Conservation (phyloP, 305 asterid genomes). For the Withania somnifera region DNA sequence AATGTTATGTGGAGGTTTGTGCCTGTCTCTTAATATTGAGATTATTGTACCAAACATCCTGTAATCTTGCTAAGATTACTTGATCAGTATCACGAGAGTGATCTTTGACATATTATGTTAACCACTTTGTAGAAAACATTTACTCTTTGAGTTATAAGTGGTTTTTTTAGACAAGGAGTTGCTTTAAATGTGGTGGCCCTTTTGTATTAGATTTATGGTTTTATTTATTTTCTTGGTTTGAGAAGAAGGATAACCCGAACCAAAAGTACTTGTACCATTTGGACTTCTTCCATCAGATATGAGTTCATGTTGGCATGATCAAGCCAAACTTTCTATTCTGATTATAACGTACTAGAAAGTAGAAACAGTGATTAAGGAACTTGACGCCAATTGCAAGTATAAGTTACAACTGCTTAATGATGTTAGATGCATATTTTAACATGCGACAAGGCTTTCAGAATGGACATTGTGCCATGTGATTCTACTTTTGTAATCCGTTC, state of each 20-base stretch:
- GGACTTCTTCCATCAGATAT: not conserved
- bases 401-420: not conserved
- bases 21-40: not conserved
- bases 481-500: no score
- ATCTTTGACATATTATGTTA: not conserved
- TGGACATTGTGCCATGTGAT: not conserved
- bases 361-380: not conserved
- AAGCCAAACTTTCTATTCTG: not conserved
- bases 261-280: not conserved
- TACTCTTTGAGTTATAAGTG: not conserved
- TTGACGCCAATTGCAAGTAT: not conserved
- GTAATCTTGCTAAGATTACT: not conserved
- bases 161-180: not conserved
- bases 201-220: not conserved
- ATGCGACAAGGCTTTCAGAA: not conserved
- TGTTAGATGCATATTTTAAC: not conserved
- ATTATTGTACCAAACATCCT: not conserved
- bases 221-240: not conserved
- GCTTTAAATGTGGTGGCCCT: not conserved
- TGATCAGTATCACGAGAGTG: not conserved
- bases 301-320: not conserved
- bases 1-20: conserved; percentile 76
- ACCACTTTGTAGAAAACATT: not conserved
- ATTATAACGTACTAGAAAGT: not conserved
- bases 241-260: not conserved